These are phyloP conservation scores for Dichotomopilus funicola DNA, from an alignment of 2,329 filamentous ascomycete genomes.

Conservation along the genomic window DNA sequence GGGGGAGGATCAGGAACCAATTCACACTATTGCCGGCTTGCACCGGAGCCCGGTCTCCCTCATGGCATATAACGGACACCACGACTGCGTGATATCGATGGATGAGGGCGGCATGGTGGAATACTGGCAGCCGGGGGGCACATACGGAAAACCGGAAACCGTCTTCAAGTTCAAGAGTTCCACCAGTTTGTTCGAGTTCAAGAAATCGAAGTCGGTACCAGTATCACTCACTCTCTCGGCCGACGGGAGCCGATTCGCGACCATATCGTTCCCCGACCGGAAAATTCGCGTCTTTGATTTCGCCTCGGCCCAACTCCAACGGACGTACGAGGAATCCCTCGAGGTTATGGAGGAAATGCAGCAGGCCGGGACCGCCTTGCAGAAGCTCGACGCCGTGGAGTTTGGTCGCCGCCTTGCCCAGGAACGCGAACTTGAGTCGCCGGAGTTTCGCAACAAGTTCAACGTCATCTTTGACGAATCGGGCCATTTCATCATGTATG, in stretches of 20 bases:
- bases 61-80: constrained; percentile 83
- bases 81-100: constrained; percentile 83
- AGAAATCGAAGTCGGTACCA: constrained; percentile 83
- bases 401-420: constrained; percentile 83
- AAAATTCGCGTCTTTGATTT: constrained; percentile 95
- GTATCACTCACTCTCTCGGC: constrained; percentile 80
- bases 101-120: constrained; percentile 92
- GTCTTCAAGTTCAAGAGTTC: constrained; percentile 92
- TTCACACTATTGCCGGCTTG: constrained; percentile 73
- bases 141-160: constrained; percentile 82
- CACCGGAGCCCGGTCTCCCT: constrained; percentile 75
- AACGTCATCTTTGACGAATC: constrained; percentile 96
- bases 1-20: constrained; percentile 67
- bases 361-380: constrained; percentile 75
- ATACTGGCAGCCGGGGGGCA: constrained; percentile 80
- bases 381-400: constrained; percentile 82
- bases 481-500: constrained; percentile 89
- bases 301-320: constrained; percentile 74
- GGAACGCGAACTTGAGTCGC: constrained; percentile 77
- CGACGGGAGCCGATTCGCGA: constrained; percentile 76
- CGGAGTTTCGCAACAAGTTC: constrained; percentile 58
- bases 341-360: constrained; percentile 90
- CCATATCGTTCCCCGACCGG: constrained; percentile 86
- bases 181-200: constrained; percentile 94
- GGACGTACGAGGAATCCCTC: constrained; percentile 93